Evolutionary conservation across 768 basidiomycete genomes (phyloP).

Genomic region (Lactarius tabidus): DNA sequence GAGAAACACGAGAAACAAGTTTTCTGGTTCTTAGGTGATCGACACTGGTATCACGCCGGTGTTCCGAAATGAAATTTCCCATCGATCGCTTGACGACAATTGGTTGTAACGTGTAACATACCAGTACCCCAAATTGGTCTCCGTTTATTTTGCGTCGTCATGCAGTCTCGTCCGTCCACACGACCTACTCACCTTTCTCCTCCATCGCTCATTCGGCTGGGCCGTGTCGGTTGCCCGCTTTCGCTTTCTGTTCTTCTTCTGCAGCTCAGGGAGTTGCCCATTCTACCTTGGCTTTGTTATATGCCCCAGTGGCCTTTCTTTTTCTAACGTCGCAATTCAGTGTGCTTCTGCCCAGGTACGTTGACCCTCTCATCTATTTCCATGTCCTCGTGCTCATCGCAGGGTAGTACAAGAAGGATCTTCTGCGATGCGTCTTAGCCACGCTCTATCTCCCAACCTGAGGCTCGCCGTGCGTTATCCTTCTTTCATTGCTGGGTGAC

Average conservation of each 20-base stretch:
- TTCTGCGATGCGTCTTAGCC: conserved; percentile 39
- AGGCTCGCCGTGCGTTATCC: conserved; percentile 44
- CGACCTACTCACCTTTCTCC: background rate
- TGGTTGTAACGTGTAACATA: background rate
- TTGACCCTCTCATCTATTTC: background rate
- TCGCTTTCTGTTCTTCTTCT: conserved; percentile 21
- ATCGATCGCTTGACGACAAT: background rate
- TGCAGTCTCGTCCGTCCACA: background rate
- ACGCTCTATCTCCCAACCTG: conserved; percentile 39
- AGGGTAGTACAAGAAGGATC: background rate
- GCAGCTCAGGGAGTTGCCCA: conserved; percentile 27
- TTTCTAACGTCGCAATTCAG: conserved; percentile 25
- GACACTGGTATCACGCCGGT: conserved; percentile 66
- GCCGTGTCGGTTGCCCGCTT: conserved; percentile 16
- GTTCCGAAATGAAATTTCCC: background rate
- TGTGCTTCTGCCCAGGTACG: conserved; percentile 11
- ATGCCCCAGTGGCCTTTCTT: conserved; percentile 45
- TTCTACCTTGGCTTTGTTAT: conserved; percentile 27
- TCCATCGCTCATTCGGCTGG: conserved; percentile 17
- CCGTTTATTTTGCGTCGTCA: background rate
- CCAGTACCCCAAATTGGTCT: too few species aligned
- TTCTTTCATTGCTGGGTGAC: background rate
- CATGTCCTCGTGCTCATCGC: background rate
- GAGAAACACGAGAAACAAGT: conserved; percentile 48
- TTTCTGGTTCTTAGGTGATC: conserved; percentile 55